Evolutionary conservation across 1,284 basidiomycete species (phyloP).

Genomic region (Nidula niveotomentosa): DNA sequence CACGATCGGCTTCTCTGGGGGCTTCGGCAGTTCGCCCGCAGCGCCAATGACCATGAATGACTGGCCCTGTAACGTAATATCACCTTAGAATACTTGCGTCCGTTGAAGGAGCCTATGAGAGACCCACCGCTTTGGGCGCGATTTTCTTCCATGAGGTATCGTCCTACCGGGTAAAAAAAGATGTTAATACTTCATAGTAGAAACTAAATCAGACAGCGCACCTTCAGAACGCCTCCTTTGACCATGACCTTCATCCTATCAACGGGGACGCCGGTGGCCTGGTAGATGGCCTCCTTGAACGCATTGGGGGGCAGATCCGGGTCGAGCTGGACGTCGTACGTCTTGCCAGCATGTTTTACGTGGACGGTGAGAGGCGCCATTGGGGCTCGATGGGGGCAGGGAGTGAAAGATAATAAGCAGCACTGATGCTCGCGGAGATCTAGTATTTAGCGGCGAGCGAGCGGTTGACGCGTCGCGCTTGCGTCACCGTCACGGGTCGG

Average conservation of each 20-base stretch:
- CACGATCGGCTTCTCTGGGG: slow-evolving; percentile 75
- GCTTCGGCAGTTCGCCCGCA: slow-evolving; percentile 88
- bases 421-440: slow-evolving; percentile 1
- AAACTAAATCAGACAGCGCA: too few relatives aligned
- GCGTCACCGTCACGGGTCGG: slow-evolving; percentile 13
- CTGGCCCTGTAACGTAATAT: slow-evolving; percentile 52
- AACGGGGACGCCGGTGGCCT: slow-evolving; percentile 82
- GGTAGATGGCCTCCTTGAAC: slow-evolving; percentile 86
- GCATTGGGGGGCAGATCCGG: slow-evolving; percentile 63
- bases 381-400: too few relatives aligned
- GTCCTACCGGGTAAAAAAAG: slow-evolving; percentile 53
- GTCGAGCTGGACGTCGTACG: slow-evolving; percentile 66
- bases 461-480: slow-evolving; percentile 18
- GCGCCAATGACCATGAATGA: slow-evolving; percentile 90
- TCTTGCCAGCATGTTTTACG: slow-evolving; percentile 91
- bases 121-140: slow-evolving; percentile 71
- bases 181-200: slow-evolving; percentile 8
- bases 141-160: slow-evolving; percentile 86
- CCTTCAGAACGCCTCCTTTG: slow-evolving; percentile 92
- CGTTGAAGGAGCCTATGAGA: neutral
- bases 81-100: neutral
- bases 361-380: slow-evolving; percentile 74
- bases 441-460: neutral
- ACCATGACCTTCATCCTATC: slow-evolving; percentile 98
- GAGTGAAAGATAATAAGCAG: too few relatives aligned